Percentiles rank a stretch among this genome's conserved stretches.
These are phyloP conservation scores for Lagenidium giganteum DNA, from an alignment of 352 stramenopile species.

Conservation along the genomic window DNA sequence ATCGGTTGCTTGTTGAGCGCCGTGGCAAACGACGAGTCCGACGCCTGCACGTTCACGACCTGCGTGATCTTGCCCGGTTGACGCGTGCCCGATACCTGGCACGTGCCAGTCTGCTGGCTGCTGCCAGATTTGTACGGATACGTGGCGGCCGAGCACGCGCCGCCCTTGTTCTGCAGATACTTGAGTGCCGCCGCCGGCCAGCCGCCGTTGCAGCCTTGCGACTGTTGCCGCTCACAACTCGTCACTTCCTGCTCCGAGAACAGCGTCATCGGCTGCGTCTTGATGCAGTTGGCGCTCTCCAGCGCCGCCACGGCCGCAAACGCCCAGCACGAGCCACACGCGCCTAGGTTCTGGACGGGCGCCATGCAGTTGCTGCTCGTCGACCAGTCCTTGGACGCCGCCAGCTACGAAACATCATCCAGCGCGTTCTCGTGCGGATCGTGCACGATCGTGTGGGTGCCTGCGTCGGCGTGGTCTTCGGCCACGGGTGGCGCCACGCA, in stretches of 20 bases:
- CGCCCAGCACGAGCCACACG: slow-evolving; percentile 96
- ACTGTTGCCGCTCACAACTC: slow-evolving; percentile 73
- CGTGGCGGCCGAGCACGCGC: slow-evolving; percentile 62
- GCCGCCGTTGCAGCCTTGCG: slow-evolving; percentile 88
- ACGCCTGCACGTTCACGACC: slow-evolving; percentile 53
- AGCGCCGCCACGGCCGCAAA: slow-evolving; percentile 92
- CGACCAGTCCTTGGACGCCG: slow-evolving; percentile 32
- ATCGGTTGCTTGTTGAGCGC: slow-evolving; percentile 91
- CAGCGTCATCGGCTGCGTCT: slow-evolving; percentile 48
- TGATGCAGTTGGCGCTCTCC: slow-evolving; percentile 87
- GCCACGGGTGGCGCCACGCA: slow-evolving; percentile 28
- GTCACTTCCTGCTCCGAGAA: slow-evolving; percentile 93
- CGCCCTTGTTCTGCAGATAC: slow-evolving; percentile 80
- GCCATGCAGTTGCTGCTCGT: slow-evolving; percentile 47
- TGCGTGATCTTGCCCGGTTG: slow-evolving; percentile 16
- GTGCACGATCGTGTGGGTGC: too few species aligned
- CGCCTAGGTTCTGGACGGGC: slow-evolving; percentile 94
- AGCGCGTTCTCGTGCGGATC: slow-evolving; percentile 18
- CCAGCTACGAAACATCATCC: neutral
- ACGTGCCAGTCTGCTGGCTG: slow-evolving; percentile 20
- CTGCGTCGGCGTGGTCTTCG: neutral
- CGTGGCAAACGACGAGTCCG: slow-evolving; percentile 69
- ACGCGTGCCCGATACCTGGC: slow-evolving; percentile 28
- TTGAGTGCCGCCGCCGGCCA: slow-evolving; percentile 80
- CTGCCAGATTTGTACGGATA: slow-evolving; percentile 80